Conservation (phyloP, 495 filamentous ascomycete genomes). For the Usnea hakonensis region DNA sequence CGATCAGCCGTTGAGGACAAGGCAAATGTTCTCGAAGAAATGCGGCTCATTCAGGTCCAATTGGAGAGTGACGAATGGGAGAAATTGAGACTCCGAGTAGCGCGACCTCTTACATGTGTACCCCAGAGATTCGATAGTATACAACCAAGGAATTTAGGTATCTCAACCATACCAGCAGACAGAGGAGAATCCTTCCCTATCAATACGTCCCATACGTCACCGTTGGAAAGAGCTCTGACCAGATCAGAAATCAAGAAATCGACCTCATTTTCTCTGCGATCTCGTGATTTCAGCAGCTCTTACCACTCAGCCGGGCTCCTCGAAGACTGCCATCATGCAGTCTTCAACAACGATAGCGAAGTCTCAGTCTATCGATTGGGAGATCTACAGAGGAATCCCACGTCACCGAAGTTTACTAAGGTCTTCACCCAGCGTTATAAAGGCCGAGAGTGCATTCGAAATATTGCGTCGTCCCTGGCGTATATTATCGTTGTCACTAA, state of each 20-base stretch:
- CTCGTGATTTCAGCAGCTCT: neutral
- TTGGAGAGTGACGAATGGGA: neutral
- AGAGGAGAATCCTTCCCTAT: neutral
- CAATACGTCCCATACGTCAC: neutral
- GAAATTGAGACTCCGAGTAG: neutral
- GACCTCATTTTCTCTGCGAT: neutral
- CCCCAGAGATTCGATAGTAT: neutral
- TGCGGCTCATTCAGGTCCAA: neutral
- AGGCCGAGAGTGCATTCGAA: neutral
- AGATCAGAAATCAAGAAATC: neutral
- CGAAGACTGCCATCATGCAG: neutral
- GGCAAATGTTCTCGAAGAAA: neutral
- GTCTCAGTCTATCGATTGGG: neutral
- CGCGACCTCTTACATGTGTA: neutral
- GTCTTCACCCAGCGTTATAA: neutral
- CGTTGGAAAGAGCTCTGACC: neutral
- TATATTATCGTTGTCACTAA: neutral
- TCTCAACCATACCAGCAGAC: neutral
- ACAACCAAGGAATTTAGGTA: neutral
- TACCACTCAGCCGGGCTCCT: neutral
- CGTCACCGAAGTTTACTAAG: neutral
- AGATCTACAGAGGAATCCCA: neutral
- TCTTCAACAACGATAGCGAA: slow-evolving; percentile 1
- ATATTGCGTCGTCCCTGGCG: neutral
- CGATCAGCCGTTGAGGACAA: neutral